Evolutionary conservation across 805 yeast species (phyloP), one percentile per base, ranked within the genome.

Genomic region (Isabelozyma heimii): DNA sequence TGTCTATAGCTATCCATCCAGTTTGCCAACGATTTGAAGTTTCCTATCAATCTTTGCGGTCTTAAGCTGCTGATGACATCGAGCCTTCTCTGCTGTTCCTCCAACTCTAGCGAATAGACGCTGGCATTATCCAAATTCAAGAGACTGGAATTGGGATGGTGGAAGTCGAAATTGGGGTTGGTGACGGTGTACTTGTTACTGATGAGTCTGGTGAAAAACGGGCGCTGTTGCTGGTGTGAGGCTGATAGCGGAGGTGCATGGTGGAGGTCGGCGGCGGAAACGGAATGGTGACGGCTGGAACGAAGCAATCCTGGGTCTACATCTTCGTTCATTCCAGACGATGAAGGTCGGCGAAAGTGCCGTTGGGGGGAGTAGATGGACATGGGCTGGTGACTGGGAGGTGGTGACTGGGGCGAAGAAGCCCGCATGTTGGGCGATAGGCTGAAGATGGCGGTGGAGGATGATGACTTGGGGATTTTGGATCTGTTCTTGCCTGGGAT

Each of bases 31-130:
- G 48, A 57, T 14, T 56, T 48, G 48, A 54, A 63, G 33, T 59
- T 59, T 3, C 77, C 77, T 43, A 72, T 70, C 40, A 72, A 60
- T 43, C 62, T 59, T 16, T 55, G 59, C 0, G 77, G 75, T 37
- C 77, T 54, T 43, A 65, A 54, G 10, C 54, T 51, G 37, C 52
- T 56, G 30, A 47, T 45, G 5, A 56, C 37, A 40, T 58, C 59
- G 44, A 62, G 48, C 15, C 73, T 56, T 9, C 61, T 51, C 28
- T 52, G 55, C 12, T 54, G 58, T 37, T 62, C 66, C 10, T 62
- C 69, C 13, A 47, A 40, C 17, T 62, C 67, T 15, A 46, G 24
- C 17, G 62, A 55, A 33, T 47, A 38, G 12, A 49, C 15, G 41
- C 60, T 57, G 24, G 51, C 44, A 17, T 35, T 46, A 26, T 59